Base-by-base conservation (phyloP, 2,329 filamentous ascomycete genomes). In the Alternaria postmessia region DNA sequence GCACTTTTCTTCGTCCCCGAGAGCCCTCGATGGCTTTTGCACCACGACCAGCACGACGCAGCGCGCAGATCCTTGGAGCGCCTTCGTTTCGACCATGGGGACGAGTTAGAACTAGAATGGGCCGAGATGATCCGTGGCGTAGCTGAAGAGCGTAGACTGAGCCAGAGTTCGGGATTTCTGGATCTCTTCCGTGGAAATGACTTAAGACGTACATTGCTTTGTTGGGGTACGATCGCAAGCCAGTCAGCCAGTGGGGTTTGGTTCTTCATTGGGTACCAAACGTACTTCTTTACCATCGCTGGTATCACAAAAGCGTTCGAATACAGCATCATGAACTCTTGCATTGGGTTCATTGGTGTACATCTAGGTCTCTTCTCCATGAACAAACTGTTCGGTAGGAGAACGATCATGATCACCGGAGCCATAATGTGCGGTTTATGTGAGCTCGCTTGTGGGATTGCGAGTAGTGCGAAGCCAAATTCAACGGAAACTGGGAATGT, bases 181-280 rank as follows among this genome's bases (percentile, higher is more conserved):
- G 83, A 86, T 48, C 81, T 86, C 72, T 84, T 85, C 69, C 78
- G 70, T 26, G 82, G 82, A 0, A 79, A 77, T 12, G 81, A 85
- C 53, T 75, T 85, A 8, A 77, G 83, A 9, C 80, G 83, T 5
- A 85, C 83, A 2, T 73, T 85, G 4, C 75, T 85, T n/a, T 85
- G 81, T 69, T 84, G 81, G 59, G 80, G 78, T 20, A 78, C 82
- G 53, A 84, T 84, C 34, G 80, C 80, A 0, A 81, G 80, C 14
- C 81, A 84, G 60, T 79, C 78, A 0, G 80, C 76, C 0, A 76
- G 79, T 0, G 83, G 83, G 4, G 78, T 80, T 0, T 85, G 82
- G 81, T 85, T 85, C 65, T 70, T 84, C 43, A 84, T 85, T 62
- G 81, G 78, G 41, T 85, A 85, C 61, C 73, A 80, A 7, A 84